A percentile compares a stretch with the other conserved stretches of the same genome.
Evolutionary conservation across 1,139 yeast species (phyloP).

Genomic region (Diutina scorzettiae): DNA sequence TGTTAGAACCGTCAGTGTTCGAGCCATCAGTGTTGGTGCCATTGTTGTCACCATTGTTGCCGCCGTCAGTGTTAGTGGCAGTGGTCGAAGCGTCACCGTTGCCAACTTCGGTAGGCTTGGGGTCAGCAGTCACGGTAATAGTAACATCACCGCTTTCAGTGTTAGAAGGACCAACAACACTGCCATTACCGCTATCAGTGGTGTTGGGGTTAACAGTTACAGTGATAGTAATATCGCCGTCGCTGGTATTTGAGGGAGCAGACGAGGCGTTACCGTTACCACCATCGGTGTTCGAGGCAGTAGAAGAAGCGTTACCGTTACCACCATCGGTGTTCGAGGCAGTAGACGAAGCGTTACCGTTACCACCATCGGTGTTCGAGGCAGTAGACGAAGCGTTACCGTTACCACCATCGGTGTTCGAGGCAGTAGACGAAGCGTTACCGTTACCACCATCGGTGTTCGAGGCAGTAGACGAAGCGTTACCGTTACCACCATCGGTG

Average conservation of each 20-base stretch:
- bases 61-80: too few relatives aligned
- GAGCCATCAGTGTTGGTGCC: too few relatives aligned
- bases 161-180: too few relatives aligned
- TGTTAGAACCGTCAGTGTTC: too few relatives aligned
- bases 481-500: background rate
- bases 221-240: too few relatives aligned
- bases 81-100: too few relatives aligned
- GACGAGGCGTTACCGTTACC: background rate
- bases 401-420: background rate
- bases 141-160: too few relatives aligned
- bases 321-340: background rate
- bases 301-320: background rate
- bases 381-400: background rate
- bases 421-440: background rate
- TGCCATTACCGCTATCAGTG: background rate
- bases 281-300: background rate
- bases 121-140: too few relatives aligned
- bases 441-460: background rate
- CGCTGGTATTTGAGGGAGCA: too few relatives aligned
- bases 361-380: background rate
- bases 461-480: background rate
- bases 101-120: too few relatives aligned
- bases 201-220: background rate
- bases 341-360: background rate
- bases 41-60: too few relatives aligned